Percentiles rank a stretch among this genome's conserved stretches.
Evolutionary conservation across 2,329 filamentous ascomycete genomes (phyloP).

Genomic region (Cercospora citrullina): DNA sequence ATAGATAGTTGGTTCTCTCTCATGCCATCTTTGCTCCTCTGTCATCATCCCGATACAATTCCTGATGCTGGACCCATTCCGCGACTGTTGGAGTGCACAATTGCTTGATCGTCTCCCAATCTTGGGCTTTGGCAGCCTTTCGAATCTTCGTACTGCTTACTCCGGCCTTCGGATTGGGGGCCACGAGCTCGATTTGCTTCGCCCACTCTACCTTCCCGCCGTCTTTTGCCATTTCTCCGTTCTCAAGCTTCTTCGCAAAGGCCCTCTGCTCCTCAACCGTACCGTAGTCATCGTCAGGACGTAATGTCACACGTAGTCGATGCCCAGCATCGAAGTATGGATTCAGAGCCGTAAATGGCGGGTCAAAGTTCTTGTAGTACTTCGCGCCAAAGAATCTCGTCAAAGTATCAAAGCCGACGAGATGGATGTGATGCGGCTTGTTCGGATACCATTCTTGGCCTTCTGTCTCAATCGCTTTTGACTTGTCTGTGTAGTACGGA

Average conservation of each 20-base stretch:
- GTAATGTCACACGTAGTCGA: conserved; percentile 62
- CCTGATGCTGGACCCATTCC: conserved; percentile 58
- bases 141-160: conserved; percentile 65
- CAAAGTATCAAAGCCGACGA: conserved; percentile 75
- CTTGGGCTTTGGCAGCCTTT: conserved; percentile 52
- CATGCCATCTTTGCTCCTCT: conserved; percentile 37
- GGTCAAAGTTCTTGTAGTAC: conserved; percentile 63
- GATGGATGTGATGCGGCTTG: conserved; percentile 59
- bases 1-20: neutral
- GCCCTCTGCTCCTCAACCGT: conserved; percentile 54
- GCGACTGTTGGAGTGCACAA: conserved; percentile 61
- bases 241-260: conserved; percentile 55
- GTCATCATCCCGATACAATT: conserved; percentile 53
- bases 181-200: conserved; percentile 59
- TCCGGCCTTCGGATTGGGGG: conserved; percentile 50
- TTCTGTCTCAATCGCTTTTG: conserved; percentile 55
- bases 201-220: conserved; percentile 63
- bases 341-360: conserved; percentile 56
- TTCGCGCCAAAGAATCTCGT: conserved; percentile 70
- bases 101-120: conserved; percentile 50
- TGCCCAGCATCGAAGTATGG: conserved; percentile 64
- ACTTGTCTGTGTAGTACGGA: conserved; percentile 75
- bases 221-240: conserved; percentile 50
- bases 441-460: conserved; percentile 38
- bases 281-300: conserved; percentile 64